Evolutionary conservation across 495 filamentous ascomycete species (phyloP), one percentile per base, ranked within the genome.

Genomic region (Choiromyces venosus): DNA sequence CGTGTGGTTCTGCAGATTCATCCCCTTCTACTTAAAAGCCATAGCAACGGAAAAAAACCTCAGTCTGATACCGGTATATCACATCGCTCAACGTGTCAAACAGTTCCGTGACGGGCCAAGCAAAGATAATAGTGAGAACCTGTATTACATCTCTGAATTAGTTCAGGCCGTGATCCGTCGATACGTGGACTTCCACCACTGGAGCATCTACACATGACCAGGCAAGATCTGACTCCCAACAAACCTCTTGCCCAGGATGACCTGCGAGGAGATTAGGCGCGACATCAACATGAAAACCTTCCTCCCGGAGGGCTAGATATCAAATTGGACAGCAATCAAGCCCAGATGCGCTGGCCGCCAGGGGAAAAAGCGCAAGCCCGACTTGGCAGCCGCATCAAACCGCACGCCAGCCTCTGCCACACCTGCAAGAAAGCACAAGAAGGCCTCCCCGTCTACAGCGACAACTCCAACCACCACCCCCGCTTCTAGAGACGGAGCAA

Each of bases 51-150:
- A 93, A 76, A 88, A 91, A 29, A 98, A 97, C 77, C 85, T 98
- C 10, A 90, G 91, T 0, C 83, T 97, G 73, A 94, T 99, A n/a
- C n/a, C n/a, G n/a, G n/a, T n/a, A 72, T 96, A 90, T 85, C 93
- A 97, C 82, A 89, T 96, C 66, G 94, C 92, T n/a, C 93, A 98
- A 83, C 90, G 93, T 12, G 90, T 97, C 67, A 99, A 99, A 83
- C 91, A 93, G 83, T 91, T 92, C 35, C 88, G 89, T 29, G 96
- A 99, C 79, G 91, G 87, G 35, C 87, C 98, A 66, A 86, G 85
- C 52, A 85, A 84, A 0, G 79, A 82, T 0, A 80, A 86, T 74
- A 88, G 87, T 72, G 87, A 91, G 72, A 89, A 90, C 66, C 87
- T 98, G 36, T 96, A 97, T 78, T 88, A 92, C 21, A 83, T 98